These are phyloP conservation scores for Aspergillus candidus DNA, from an alignment of 2,329 filamentous ascomycete species.

Conservation along the genomic window DNA sequence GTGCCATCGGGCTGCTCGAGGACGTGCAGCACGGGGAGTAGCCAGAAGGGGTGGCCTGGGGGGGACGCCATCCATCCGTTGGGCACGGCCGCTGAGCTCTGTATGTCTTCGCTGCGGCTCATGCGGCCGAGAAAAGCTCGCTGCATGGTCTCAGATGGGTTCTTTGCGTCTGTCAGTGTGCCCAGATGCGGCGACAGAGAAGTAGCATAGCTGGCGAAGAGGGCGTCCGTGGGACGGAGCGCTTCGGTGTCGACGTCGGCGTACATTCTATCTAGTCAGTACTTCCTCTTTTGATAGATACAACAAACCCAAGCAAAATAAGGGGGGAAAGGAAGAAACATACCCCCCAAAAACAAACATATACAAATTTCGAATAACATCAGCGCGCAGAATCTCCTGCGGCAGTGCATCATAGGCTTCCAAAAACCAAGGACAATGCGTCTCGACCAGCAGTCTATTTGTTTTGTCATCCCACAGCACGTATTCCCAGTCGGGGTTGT, in stretches of 20 bases:
- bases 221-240: constrained; percentile 10
- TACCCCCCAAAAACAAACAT: constrained; percentile 18
- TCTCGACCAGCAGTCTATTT: constrained; percentile 11
- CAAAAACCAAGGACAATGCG: constrained; percentile 16
- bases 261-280: constrained; percentile 15
- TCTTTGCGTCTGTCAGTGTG: background rate
- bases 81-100: constrained; percentile 13
- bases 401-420: constrained; percentile 12
- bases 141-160: background rate
- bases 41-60: constrained; percentile 17
- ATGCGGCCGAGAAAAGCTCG: constrained; percentile 17
- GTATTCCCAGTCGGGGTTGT: constrained; percentile 17
- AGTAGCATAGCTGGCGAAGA: constrained; percentile 13
- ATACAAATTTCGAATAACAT: constrained; percentile 16
- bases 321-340: background rate
- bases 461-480: constrained; percentile 19
- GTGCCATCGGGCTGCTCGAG: constrained; percentile 14
- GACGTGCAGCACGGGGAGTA: constrained; percentile 13
- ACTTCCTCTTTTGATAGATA: no score
- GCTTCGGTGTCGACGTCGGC: constrained; percentile 18
- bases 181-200: constrained; percentile 6
- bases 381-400: constrained; percentile 16
- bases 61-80: constrained; percentile 20
- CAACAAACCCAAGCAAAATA: no score
- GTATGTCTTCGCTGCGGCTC: constrained; percentile 10